Base-by-base conservation (phyloP, 2,329 filamentous ascomycete species). In the Colletotrichum chlorophyti region DNA sequence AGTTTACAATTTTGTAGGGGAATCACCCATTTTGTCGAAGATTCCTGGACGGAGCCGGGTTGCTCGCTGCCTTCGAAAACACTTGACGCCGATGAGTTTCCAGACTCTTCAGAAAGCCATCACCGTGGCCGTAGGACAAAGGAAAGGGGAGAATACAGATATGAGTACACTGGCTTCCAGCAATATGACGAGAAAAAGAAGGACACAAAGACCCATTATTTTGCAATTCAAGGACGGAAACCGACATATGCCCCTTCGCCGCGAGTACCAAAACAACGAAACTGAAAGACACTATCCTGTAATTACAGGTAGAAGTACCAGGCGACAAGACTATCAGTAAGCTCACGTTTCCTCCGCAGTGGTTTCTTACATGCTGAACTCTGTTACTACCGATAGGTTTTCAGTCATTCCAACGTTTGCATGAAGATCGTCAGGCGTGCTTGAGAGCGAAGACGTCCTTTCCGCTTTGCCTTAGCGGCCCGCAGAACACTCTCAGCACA, bases 271-370 rank as follows among this genome's bases (percentile, higher is more conserved):
- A 77, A 52, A 50, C 72, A 1, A 67, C 66, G 0, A 68, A 66
- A 0, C 60, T 73, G 0, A 70, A 74, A 61, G 64, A 69, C 2
- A 66, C 75, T 0, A 61, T 75, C 0, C n/a, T 68, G 2, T 65
- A 66, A 1, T 78, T 75, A 75, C 59, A 65, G 15, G 1, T 34
- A 0, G 65, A 72, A 0, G 60, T 61, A 0, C 72, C 74, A 0
- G 54, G 70, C 0, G 74, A 78, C 66, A 78, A 77, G 58, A 75
- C 74, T 5, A 73, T 79, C 14, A 66, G 75, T 75, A 60, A 64
- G 69, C 55, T 32, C 21, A 11, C 17, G 2, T 21, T 55, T 9
- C n/a, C 15, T 23, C 12, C 26, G 29, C 14, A 14, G 9, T 1
- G 6, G 2, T 31, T 9, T n/a, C 6, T 5, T 9, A n/a, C 3